phyloP scores from a whole-genome alignment of 345 rosid genomes.

The Hibiscus tridactylites region DNA sequence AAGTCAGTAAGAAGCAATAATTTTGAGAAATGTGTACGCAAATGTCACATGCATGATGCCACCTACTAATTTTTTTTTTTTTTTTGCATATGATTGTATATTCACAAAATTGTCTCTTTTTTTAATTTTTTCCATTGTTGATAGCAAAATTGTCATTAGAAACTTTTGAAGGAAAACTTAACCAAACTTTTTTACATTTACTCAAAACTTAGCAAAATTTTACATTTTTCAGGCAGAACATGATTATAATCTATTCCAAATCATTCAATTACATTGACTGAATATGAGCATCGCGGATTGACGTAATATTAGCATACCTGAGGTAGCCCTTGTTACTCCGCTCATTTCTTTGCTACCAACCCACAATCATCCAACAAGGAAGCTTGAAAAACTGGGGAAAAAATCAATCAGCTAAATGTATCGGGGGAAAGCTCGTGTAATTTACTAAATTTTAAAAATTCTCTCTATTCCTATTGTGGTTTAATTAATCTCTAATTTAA shows the following conservation, averaged over 20 bases:
- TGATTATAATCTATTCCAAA: not conserved
- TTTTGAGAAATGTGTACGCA: not conserved
- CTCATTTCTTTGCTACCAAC: slow-evolving; percentile 48
- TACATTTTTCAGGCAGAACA: not conserved
- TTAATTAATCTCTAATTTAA: not conserved
- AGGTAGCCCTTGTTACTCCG: slow-evolving; percentile 41
- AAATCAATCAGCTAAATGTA: not conserved
- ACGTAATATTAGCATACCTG: slow-evolving; percentile 34
- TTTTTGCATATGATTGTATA: not conserved
- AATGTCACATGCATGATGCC: not conserved
- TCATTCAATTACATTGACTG: not conserved
- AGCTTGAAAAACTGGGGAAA: slow-evolving; percentile 3
- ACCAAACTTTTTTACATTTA: not conserved
- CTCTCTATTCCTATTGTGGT: not conserved
- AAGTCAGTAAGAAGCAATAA: not conserved
- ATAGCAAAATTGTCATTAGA: too few relatives aligned
- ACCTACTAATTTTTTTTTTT: not conserved
- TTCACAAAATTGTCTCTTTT: too few relatives aligned
- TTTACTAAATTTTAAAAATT: not conserved
- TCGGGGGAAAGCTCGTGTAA: not conserved
- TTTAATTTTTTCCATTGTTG: too few relatives aligned
- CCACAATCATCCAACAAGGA: slow-evolving; percentile 35
- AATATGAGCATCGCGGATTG: not conserved
- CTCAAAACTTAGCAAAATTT: not conserved
- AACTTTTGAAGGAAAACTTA: not conserved